These are phyloP conservation scores for Aureobasidium sp. DNA, from an alignment of 2,329 filamentous ascomycete species.

Conservation along the genomic window DNA sequence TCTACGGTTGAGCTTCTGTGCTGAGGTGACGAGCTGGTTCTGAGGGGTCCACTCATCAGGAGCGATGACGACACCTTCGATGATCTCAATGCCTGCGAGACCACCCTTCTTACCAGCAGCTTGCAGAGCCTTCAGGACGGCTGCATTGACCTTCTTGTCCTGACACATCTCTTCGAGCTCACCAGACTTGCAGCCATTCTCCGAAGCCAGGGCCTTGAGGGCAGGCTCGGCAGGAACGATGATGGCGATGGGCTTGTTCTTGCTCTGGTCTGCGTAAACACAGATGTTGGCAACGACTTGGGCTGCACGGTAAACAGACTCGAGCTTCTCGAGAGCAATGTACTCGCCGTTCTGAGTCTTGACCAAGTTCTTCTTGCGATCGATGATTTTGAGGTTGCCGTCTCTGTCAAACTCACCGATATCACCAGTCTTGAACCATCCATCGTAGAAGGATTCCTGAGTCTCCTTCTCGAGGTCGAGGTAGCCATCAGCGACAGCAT, in stretches of 20 bases:
- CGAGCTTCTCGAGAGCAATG: conserved; percentile 95
- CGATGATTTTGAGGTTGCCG: conserved; percentile 88
- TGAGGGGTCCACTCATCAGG: conserved; percentile 91
- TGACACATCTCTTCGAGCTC: conserved; percentile 75
- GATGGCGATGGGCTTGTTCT: conserved; percentile 84
- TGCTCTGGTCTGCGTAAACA: conserved; percentile 80
- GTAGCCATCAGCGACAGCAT: conserved; percentile 79
- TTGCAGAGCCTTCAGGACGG: conserved; percentile 77
- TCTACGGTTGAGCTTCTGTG: conserved; percentile 60
- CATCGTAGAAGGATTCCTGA: conserved; percentile 76
- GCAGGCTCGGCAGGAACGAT: conserved; percentile 69
- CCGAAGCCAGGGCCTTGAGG: conserved; percentile 61
- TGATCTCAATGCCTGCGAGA: conserved; percentile 75
- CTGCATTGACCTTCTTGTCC: conserved; percentile 68
- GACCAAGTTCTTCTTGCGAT: conserved; percentile 98
- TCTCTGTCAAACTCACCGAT: conserved; percentile 88
- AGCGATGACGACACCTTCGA: conserved; percentile 79
- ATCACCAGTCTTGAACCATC: conserved; percentile 98
- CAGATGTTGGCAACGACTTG: conserved; percentile 88
- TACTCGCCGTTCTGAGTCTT: conserved; percentile 98
- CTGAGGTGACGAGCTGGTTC: conserved; percentile 65
- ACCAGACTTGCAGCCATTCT: conserved; percentile 66
- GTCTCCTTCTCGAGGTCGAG: conserved; percentile 91
- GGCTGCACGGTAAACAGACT: conserved; percentile 87
- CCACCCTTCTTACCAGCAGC: conserved; percentile 70